Evolutionary conservation across 352 stramenopile species (phyloP), one percentile per base, ranked within the genome.

Genomic region (Globisporangium acanthophoron): DNA sequence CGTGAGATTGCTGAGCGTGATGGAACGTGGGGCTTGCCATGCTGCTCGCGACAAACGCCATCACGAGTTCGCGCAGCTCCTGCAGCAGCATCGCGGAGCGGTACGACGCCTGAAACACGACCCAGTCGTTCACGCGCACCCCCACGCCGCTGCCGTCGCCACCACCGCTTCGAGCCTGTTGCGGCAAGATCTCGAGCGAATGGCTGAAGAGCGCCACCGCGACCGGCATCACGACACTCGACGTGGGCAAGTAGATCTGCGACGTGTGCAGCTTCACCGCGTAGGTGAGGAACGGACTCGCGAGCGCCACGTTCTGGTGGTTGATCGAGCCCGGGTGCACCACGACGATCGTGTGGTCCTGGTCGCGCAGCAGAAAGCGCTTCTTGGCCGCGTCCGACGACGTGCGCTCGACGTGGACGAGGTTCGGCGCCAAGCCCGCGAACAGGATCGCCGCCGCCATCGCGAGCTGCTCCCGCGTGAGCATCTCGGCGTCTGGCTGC

Each of bases 381-480:
- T 64, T 62, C 37, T 80, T 77, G 33, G 16, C n/a, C 16, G 59
- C 33, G 52, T 75, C 62, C 5, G 63, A 59, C 24, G 59, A 20
- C 6, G 72, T 50, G 7, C 65, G 66, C 49, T 89, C 76, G 27
- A 77, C 67, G 61, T 92, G 80, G 20, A 98, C 86, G 47, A 99
- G 66, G 65, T 98, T 97, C 13, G 96, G 96, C 40, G 96, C 89
- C 31, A 99, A 66, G 20, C 85, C 86, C 27, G 78, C 88, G 51
- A 80, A 92, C 9, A 97, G 51, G 15, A 94, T 62, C 1, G 80
- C 73, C 9, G 80, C 65, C n/a, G 95, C 59, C 35, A 90, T 70
- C 8, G 76, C 74, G 13, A 85, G 66, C 12, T 76, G 63, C 40
- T 90, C 67, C 12, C 55, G 43, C n/a, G 69, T 83, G 57, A 88